Evolutionary conservation across 2,329 filamentous ascomycete species (phyloP), one percentile per base, ranked within the genome.

Genomic region (Ampelomyces quisqualis): DNA sequence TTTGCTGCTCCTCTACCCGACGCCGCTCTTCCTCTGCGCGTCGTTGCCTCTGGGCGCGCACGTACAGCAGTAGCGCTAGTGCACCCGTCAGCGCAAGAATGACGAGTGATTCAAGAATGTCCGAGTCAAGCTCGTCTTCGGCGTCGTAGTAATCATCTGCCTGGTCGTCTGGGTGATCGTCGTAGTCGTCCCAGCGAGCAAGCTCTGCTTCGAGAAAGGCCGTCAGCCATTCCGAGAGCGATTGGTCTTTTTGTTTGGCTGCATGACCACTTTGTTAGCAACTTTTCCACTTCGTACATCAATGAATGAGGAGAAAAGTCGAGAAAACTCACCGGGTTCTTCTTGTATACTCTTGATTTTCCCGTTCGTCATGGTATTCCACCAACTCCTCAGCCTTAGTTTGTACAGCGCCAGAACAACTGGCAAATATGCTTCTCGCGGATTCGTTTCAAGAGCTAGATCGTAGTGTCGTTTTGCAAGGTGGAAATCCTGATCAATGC

Each of bases 391-490:
- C 37, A 86, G 73, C 8, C 91, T 78, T 44, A 98, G 75, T 67
- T 95, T 95, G 49, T 95, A 75, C 34, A 98, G 73, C 49, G 89
- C 91, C 20, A 98, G 73, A 8, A 89, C 89, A 3, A 97, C 93
- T 0, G 93, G 93, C 1, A 97, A 77, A 64, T 97, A 97, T 0
- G 93, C 90, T 69, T 98, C 94, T 34, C 84, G 55, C 7, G 61
- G 79, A 58, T 95, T 98, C 1, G 91, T 90, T 60, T 90, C 88
- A 20, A 96, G 73, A 1, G 93, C 91, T 46, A 93, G 79, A 58
- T 98, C 93, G 63, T 98, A 98, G 70, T 90, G 95, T 38, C 93
- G 78, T 71, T 98, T 98, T 2, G 94, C 93, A 41, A 98, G 82
- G 62, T 98, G 93, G 66, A 94, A 98, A 64, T 98, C 93, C 65